Conservation (phyloP, 176 grass and related monocot genomes). For the bread wheat (Triticum aestivum) region DNA sequence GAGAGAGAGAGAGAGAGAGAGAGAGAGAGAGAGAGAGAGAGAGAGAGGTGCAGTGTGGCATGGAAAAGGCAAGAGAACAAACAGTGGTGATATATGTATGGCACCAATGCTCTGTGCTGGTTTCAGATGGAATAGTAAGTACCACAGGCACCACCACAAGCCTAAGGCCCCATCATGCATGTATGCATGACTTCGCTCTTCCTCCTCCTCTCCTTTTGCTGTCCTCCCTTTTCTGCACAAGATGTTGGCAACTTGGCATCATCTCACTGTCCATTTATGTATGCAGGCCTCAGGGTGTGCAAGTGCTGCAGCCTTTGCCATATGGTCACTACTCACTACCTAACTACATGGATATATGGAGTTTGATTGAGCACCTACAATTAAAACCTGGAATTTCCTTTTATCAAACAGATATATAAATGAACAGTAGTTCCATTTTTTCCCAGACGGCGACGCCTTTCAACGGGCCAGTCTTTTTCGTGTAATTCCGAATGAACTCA, state of each 20-base stretch:
- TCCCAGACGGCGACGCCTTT: not conserved
- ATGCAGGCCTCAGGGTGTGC: constrained; percentile 21
- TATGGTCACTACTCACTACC: constrained; percentile 26
- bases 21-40: constrained; percentile 11
- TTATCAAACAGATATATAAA: not conserved
- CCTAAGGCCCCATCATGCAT: constrained; percentile 34
- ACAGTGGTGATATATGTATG: constrained; percentile 26
- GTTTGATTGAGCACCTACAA: constrained; percentile 20
- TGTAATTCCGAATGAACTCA: constrained; percentile 16
- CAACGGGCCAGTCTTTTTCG: not conserved
- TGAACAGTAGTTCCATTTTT: not conserved
- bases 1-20: not conserved
- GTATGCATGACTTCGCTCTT: constrained; percentile 16
- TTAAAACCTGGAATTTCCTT: not conserved
- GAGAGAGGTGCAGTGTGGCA: constrained; percentile 21
- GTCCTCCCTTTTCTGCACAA: constrained; percentile 37
- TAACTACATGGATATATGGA: constrained; percentile 2
- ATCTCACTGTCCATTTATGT: constrained; percentile 41
- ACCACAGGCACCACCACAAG: constrained; percentile 38
- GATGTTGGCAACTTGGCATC: constrained; percentile 41
- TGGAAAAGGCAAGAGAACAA: constrained; percentile 25
- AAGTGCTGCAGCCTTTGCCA: constrained; percentile 28
- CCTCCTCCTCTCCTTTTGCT: constrained; percentile 35
- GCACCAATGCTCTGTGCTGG: constrained; percentile 44
- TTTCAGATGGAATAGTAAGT: constrained; percentile 59